Conservation (phyloP, 805 yeast species). For the Wickerhamiella siamensis region DNA sequence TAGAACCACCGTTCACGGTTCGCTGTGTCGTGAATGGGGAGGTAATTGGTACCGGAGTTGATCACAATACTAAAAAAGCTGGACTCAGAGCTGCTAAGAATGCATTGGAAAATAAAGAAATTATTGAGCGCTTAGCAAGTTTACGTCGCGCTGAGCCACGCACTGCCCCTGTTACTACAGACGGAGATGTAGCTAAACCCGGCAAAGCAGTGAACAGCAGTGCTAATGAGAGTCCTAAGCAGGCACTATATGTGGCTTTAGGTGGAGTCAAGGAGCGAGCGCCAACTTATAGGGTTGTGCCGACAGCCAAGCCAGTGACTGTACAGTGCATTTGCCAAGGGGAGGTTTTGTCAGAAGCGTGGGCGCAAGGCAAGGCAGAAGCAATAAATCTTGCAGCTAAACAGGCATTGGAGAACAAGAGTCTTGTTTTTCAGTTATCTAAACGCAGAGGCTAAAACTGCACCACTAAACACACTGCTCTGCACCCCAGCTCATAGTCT, state of each 20-base stretch:
- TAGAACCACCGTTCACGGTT: constrained; percentile 44
- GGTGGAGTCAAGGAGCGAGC: background rate
- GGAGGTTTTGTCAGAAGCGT: background rate
- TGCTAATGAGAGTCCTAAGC: background rate
- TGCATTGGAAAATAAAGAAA: constrained; percentile 44
- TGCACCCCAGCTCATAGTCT: no score
- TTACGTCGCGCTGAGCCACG: constrained; percentile 30
- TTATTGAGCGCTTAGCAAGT: constrained; percentile 50
- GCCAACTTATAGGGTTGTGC: background rate
- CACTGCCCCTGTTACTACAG: constrained; percentile 11
- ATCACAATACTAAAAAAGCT: constrained; percentile 57
- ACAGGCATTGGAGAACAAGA: constrained; percentile 60
- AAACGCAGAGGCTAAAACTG: no score
- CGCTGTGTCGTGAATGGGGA: constrained; percentile 53
- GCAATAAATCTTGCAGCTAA: constrained; percentile 51
- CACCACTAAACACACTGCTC: no score
- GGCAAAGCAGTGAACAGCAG: background rate
- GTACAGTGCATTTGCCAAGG: background rate
- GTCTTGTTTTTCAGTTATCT: no score
- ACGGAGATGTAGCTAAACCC: background rate
- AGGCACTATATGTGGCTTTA: background rate
- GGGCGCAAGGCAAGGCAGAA: background rate
- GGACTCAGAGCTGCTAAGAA: constrained; percentile 75
- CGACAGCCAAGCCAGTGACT: background rate
- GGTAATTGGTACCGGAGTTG: constrained; percentile 57